Conservation (phyloP, 768 basidiomycete species). For the Boletus rex-veris region DNA sequence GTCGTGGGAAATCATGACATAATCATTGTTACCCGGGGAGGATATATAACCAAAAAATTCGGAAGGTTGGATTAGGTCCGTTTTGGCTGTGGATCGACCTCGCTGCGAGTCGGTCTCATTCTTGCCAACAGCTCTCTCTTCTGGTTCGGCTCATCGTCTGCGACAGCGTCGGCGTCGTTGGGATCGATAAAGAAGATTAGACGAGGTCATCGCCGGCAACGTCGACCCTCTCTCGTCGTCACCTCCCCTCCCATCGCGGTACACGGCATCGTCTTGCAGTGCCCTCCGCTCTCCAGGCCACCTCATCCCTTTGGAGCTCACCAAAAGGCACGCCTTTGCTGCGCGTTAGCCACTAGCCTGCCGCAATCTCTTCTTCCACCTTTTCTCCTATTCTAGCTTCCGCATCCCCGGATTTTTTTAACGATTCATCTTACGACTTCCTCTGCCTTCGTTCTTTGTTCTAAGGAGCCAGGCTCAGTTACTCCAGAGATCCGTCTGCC, state of each 20-base stretch:
- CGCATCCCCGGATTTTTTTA: constrained; percentile 38
- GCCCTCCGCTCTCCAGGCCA: constrained; percentile 19
- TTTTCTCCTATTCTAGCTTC: constrained; percentile 31
- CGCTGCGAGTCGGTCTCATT: constrained; percentile 40
- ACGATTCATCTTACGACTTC: constrained; percentile 69
- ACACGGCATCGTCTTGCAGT: constrained; percentile 18
- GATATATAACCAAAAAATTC: constrained; percentile 29
- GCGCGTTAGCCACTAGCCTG: constrained; percentile 69
- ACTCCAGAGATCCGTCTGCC: constrained; percentile 43
- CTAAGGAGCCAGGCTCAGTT: constrained; percentile 37
- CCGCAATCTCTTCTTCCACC: constrained; percentile 25
- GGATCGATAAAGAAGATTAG: constrained; percentile 31
- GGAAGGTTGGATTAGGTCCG: constrained; percentile 20
- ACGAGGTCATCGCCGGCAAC: constrained; percentile 30
- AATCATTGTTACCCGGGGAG: constrained; percentile 9
- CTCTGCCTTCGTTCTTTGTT: constrained; percentile 35
- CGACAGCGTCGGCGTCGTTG: constrained; percentile 45
- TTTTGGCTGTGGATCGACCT: constrained; percentile 45
- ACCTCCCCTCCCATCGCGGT: constrained; percentile 6
- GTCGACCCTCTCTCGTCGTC: constrained; percentile 11
- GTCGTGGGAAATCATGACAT: constrained; percentile 28
- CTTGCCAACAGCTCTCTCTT: constrained; percentile 34
- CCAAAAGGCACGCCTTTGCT: constrained; percentile 92
- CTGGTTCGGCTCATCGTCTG: constrained; percentile 32
- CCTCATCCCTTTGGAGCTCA: constrained; percentile 31